Base-by-base conservation (phyloP, 169 alveolate species). In the Plasmodium relictum region DNA sequence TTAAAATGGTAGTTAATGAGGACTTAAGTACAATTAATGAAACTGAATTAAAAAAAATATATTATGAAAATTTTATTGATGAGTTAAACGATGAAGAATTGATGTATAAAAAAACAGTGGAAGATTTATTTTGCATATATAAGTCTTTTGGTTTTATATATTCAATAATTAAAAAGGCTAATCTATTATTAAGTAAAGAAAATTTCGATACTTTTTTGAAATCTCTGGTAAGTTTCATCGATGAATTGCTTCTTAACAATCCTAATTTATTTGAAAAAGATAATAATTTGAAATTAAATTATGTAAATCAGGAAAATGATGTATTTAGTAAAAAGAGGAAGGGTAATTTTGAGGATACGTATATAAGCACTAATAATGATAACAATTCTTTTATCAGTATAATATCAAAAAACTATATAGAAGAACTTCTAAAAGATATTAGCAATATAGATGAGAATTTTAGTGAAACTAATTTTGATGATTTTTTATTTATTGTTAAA, bases 81-180 rank as follows among this genome's bases (percentile, higher is more conserved):
- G 91, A 83, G 14, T 50, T 83, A 31, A 83, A 71, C 45, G 91
- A 83, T 56, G 91, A 83, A 83, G 91, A 83, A 83, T 63, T 83
- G 45, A 83, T 70, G 85, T 83, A 83, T 16, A 83, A 83, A 22
- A 83, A 83, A 44, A 69, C 91, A 12, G 91, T 83, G 6, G 91
- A 83, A 69, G 91, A 83, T 83, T 83, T 83, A 39, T 83, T 83
- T 69, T 70, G 54, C 14, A 83, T 83, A n/a, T 83, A 83, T n/a
- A 83, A 83, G 18, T 83, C 91, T 0, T 83, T 83, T 48, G 91
- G 91, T 6, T 70, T 83, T 48, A 83, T 83, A 12, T 83, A 83
- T 42, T 83, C 91, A 5, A 83, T 83, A 44, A 83, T 83, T 6
- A 83, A 83, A 56, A 83, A 83, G 56, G 91, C 86, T 45, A 83